Evolutionary conservation across 2,329 filamentous ascomycete species (phyloP), one percentile per base, ranked within the genome.

Genomic region (Sclerotinia spermophila): DNA sequence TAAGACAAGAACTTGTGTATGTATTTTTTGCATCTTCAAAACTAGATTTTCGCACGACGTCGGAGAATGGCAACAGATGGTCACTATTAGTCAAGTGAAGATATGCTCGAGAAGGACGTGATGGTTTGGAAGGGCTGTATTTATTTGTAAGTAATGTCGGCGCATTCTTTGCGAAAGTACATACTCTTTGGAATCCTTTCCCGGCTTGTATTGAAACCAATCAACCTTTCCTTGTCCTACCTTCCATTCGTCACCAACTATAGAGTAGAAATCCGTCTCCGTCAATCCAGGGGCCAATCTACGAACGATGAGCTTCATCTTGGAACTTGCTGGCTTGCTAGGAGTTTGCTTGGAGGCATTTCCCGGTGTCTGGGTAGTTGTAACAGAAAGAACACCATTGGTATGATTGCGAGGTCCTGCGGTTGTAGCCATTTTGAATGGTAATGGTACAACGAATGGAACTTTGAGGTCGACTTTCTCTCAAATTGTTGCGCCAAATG

Each of bases 11-110:
- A 75, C 90, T 92, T 72, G 86, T 89, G 76, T 86, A 88, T 0
- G 92, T 92, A 76, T 90, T 92, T 75, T 92, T 92, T 44, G 92
- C 91, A 82, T 99, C 96, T 73, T 92, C 87, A 85, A 97, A 97
- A 0, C 85, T 84, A 3, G 88, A 84, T 71, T 84, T 82, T 70
- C 91, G 89, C 60, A 98, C 90, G 48, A 84, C 83, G 30, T 94
- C 89, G 53, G 90, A 89, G 6, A 99, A 85, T 4, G 84, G 80
- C 21, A 87, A 80, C 65, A 97, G 85, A 72, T 92, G 83, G 67
- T 90, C 86, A 74, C 89, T 87, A 75, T 88, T 91, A n/a, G 88
- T 86, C 64, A 98, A 84, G 79, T 95, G 93, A 17, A 98, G 81
- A 78, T 97, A 97, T 70, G 90, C 93, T 75, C 93, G 87, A 15